These are phyloP conservation scores for Scopulariopsis brevicaulis DNA, from an alignment of 2,329 filamentous ascomycete species.

Conservation along the genomic window DNA sequence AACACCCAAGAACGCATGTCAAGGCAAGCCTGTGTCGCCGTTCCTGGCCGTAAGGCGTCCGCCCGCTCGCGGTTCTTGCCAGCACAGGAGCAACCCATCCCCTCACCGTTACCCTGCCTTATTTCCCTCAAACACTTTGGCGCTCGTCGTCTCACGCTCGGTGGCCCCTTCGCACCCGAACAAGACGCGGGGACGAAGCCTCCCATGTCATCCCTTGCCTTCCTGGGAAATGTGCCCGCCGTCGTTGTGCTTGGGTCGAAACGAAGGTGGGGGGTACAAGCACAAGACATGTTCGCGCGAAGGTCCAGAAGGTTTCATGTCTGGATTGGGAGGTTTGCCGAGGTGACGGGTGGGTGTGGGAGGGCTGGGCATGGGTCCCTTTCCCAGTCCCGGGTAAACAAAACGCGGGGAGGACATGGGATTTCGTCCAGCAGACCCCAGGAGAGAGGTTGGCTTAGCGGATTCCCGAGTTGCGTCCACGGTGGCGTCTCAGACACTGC, in stretches of 20 bases:
- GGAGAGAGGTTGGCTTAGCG: not conserved
- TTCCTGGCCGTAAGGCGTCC: not conserved
- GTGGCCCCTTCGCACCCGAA: not conserved
- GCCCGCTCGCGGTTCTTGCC: not conserved
- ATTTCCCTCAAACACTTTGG: conserved; percentile 7
- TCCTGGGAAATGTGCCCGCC: not conserved
- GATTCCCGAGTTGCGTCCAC: not conserved
- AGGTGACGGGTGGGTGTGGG: not conserved
- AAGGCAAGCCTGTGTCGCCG: not conserved
- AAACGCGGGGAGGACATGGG: not conserved
- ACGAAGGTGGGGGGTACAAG: not conserved
- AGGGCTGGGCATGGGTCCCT: not conserved
- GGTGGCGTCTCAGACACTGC: not conserved
- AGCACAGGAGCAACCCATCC: not conserved
- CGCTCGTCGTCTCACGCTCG: not conserved
- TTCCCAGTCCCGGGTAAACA: not conserved
- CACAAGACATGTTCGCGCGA: not conserved
- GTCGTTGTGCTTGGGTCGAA: not conserved
- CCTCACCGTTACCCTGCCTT: conserved; percentile 4
- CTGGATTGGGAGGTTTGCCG: not conserved
- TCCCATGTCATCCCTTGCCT: not conserved
- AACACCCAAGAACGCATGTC: not conserved
- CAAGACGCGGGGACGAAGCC: not conserved
- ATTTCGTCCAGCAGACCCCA: not conserved
- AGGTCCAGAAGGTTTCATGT: not conserved